Evolutionary conservation across 768 basidiomycete genomes (phyloP), one percentile per base, ranked within the genome.

Genomic region (Agrocybe pediades): DNA sequence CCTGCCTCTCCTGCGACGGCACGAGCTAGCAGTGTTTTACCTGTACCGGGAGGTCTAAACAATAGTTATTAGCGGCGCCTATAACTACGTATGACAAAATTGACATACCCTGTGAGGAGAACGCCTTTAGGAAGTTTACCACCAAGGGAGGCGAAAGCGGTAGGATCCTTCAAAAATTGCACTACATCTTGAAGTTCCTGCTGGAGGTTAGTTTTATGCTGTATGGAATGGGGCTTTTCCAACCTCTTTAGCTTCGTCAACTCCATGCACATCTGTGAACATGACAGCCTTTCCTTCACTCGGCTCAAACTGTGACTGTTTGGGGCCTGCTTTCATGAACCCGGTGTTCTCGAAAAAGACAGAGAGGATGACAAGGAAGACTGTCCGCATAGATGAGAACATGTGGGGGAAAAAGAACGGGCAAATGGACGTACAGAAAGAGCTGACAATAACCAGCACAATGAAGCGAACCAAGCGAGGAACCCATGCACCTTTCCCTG

Each of bases 1-100:
- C 90, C 95, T 15, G 97, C 97, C 75, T 99, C 97, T 43, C 97
- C 97, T 2, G 97, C 97, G 6, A 98, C 88, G 8, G 97, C 97
- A 55, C 96, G 79, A 5, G 97, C 97, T n/a, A 99, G 79, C 82
- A 98, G 83, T 2, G 97, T 99, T 77, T 99, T 99, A 67, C 97
- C 97, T 15, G 97, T 98, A 58, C 96, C 93, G 25, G 93, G 92
- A 20, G 88, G 86, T 20, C 81, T 82, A 41, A 29, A 48, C 20
- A 51, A 46, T 21, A 41, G 20, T 9, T 36, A 43, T 64, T 46
- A 62, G 43, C 51, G n/a, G 52, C 25, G 30, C 42, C 26, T 26
- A 9, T 45, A 33, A 33, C 23, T 30, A 44, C 46, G 9, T 25
- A 20, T 46, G 43, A 25, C 43, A 27, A 45, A 48, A 30, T 21